A percentile compares a stretch with the other conserved stretches of the same genome.
phyloP scores from a whole-genome alignment of 768 basidiomycete genomes.

The Lactarius hatsudake region DNA sequence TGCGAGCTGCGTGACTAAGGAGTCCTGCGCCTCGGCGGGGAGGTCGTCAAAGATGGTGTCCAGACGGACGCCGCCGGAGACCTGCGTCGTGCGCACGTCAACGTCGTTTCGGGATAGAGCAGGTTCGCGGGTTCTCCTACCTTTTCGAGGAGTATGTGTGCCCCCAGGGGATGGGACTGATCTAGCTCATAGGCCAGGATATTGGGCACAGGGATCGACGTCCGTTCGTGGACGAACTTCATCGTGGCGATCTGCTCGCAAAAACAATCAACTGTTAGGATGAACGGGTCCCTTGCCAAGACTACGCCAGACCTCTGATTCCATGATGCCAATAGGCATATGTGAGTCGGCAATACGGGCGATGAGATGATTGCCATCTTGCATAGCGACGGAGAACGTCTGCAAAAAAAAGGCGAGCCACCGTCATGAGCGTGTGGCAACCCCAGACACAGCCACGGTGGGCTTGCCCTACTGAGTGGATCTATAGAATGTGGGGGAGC shows the following conservation, averaged over 20 bases:
- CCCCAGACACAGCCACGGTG: neutral
- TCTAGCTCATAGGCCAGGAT: conserved; percentile 27
- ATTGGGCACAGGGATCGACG: conserved; percentile 33
- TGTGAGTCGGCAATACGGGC: conserved; percentile 27
- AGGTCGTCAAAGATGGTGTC: conserved; percentile 32
- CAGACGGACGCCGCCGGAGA: conserved; percentile 32
- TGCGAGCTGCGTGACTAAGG: conserved; percentile 33
- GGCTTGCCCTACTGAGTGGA: conserved; percentile 21
- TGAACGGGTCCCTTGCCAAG: neutral
- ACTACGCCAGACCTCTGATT: conserved; percentile 27
- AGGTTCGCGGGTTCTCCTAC: conserved; percentile 8
- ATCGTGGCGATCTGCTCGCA: conserved; percentile 33
- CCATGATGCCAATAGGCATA: conserved; percentile 22
- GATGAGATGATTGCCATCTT: conserved; percentile 28
- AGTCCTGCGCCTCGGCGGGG: conserved; percentile 29
- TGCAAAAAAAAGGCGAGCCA: conserved; percentile 5
- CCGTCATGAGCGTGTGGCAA: conserved; percentile 18
- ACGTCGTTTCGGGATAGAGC: neutral
- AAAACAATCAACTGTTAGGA: neutral
- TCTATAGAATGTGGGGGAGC: neutral
- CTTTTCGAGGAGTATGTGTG: conserved; percentile 33
- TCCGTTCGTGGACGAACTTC: conserved; percentile 31
- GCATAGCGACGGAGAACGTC: conserved; percentile 30
- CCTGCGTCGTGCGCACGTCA: conserved; percentile 21
- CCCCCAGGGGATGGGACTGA: conserved; percentile 26